These are phyloP conservation scores for Phylloporus scabripes DNA, from an alignment of 768 basidiomycete species.

Conservation along the genomic window DNA sequence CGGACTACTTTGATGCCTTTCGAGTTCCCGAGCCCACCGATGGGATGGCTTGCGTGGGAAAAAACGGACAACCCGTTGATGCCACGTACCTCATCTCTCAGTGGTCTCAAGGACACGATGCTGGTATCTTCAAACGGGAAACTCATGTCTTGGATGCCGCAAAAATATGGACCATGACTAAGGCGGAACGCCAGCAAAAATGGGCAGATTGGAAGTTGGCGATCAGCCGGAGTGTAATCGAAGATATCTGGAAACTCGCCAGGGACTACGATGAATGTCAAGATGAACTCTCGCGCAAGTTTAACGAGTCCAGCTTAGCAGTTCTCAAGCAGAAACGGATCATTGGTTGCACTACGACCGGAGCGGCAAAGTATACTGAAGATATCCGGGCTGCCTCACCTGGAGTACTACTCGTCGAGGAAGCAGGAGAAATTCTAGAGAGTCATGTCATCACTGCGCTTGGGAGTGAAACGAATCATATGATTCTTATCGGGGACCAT, in stretches of 20 bases:
- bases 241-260: conserved; percentile 32
- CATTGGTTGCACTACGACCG: conserved; percentile 68
- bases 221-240: conserved; percentile 33
- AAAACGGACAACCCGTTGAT: conserved; percentile 35
- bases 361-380: conserved; percentile 55
- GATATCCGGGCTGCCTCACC: conserved; percentile 42
- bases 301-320: conserved; percentile 29
- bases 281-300: conserved; percentile 33
- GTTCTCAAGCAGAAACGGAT: conserved; percentile 47
- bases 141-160: conserved; percentile 30
- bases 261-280: conserved; percentile 41
- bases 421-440: conserved; percentile 70
- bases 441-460: conserved; percentile 58
- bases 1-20: conserved; percentile 42
- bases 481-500: conserved; percentile 70
- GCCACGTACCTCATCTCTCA: conserved; percentile 39
- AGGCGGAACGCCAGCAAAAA: conserved; percentile 26
- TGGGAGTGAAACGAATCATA: conserved; percentile 44
- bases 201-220: conserved; percentile 34
- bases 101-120: conserved; percentile 43
- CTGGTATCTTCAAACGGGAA: conserved; percentile 35
- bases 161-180: conserved; percentile 31
- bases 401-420: conserved; percentile 62
- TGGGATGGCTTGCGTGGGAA: conserved; percentile 39
- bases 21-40: conserved; percentile 36